Evolutionary conservation across 495 filamentous ascomycete species (phyloP), one percentile per base, ranked within the genome.

Genomic region (Podospora anserina): DNA sequence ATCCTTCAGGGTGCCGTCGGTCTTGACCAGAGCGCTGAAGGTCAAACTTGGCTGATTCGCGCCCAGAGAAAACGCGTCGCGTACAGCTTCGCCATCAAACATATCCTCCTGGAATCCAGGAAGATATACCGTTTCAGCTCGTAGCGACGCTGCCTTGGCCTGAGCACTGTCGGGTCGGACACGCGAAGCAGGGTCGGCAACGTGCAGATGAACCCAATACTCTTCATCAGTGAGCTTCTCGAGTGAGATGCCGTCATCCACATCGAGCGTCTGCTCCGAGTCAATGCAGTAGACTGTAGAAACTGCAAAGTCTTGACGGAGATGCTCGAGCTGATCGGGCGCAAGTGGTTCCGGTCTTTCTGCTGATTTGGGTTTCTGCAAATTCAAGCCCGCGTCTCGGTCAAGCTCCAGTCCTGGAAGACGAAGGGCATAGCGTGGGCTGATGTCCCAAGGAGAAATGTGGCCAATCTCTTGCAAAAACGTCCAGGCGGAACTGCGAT

Each of bases 161-260:
- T 91, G 75, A 13, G 79, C 73, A 60, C 87, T 80, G 19, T 88
- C 81, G 15, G 83, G 84, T 1, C 75, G 58, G 65, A 98, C 83
- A 70, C 90, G 91, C n/a, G 95, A 92, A 4, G 93, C 90, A 2
- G 94, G 96, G 74, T 98, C 95, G n/a, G 96, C 95, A 49, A 96
- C 83, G 74, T 99, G 95, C 13, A 96, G 78, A 74, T 91, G 93
- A 34, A 98, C 80, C 96, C 96, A 98, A 72, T 86, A 90, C 18
- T 90, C 86, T 4, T 83, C 82, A 1, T 81, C 78, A 0, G 82
- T 80, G 2, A 91, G 83, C 11, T 77, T 78, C 74, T 95, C 92
- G 7, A 97, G 68, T 1, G 93, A 97, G 9, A 98, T 78, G 26
- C 91, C 94, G 74, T 98, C 94, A 69, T 99, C 95, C 64, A 96